Base-by-base conservation (phyloP, 2,329 filamentous ascomycete genomes). In the Alternaria sp. region DNA sequence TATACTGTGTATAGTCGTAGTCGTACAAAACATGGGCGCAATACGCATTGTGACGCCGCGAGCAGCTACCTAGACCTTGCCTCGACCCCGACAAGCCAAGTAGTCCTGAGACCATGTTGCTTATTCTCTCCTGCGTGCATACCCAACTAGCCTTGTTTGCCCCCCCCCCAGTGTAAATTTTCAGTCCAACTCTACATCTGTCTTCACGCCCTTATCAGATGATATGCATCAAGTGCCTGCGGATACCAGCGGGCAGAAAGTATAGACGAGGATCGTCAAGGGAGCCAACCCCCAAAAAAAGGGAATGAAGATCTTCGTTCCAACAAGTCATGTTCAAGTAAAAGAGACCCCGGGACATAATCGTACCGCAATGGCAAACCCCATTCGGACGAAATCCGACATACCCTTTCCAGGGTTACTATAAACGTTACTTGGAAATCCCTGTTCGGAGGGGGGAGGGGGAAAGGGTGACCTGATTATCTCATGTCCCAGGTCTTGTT, bases 231-330 rank as follows among this genome's bases (percentile, higher is more conserved):
- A 23, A 39, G 9, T 5, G 17, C 17, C 6, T 39, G 37, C 14
- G 24, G 44, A 24, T 23, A 48, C 34, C 44, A 48, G 29, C 33
- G 21, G 37, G 11, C 37, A 48, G 44, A 48, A 48, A 34, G 0
- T 48, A 48, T 34, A 48, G 13, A 33, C 44, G 44, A 48, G 14
- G 31, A 48, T 48, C 29, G 31, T 14, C 44, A 14, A 17, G 17
- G 17, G 17, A 17, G 17, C 17, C 17, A 17, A 2, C 17, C 17
- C 17, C 17, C 17, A 17, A 17, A 33, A 26, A 29, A 48, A 13
- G 44, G 31, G 21, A 48, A 48, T 48, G 21, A 48, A 8, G 44
- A 48, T 48, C 44, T 48, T 48, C 44, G 44, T 5, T 36, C n/a
- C 44, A 36, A 24, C 44, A 48, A 34, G 44, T 48, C 44, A 36